Evolutionary conservation across 352 stramenopile genomes (phyloP), one percentile per base, ranked within the genome.

Genomic region (Globisporangium parvum): DNA sequence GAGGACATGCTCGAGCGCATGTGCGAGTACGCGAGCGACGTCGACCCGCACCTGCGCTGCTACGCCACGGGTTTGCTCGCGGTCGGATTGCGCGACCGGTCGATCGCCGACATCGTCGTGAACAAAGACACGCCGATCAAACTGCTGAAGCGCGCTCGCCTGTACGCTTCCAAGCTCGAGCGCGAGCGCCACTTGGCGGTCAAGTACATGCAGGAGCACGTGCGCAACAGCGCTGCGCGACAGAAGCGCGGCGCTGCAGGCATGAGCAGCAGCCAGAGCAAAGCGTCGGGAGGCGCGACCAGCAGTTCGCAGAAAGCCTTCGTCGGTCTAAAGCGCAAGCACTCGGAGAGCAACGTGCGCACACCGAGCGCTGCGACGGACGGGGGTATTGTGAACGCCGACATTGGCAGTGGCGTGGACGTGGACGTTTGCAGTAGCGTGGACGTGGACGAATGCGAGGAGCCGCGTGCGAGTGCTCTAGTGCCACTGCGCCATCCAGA

Each of bases 161-260:
- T 91, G 55, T 94, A 85, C 45, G 84, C 84, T 17, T 87, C 77
- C 9, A 91, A 91, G 45, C 57, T 94, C 28, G 81, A 92, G 41
- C 73, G 73, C 37, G 80, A 92, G 42, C 68, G 77, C 1, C 66
- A 79, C 23, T 49, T 75, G n/a, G 84, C 84, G 17, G 63, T 87
- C 31, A 87, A 85, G 47, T 94, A 90, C 49, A 94, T 94, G 49
- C 73, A 87, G 33, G 80, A 91, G 9, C 71, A 83, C 41, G 46
- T 87, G 20, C 70, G 73, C 12, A 66, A 66, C 47, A 66, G 63
- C 24, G 53, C 55, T 2, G 59, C 59, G 33, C 67, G 69, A 8
- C 61, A 77, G 24, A 77, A 76, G 51, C 72, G 79, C n/a, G 52
- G 46, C 11, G 53, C 31, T 12, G 65, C 41, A 14, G 39, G 49